A percentile compares a stretch with the other conserved stretches of the same genome.
Evolutionary conservation across 106 monocot genomes (phyloP).

Genomic region (Dendrobium chrysotoxum): DNA sequence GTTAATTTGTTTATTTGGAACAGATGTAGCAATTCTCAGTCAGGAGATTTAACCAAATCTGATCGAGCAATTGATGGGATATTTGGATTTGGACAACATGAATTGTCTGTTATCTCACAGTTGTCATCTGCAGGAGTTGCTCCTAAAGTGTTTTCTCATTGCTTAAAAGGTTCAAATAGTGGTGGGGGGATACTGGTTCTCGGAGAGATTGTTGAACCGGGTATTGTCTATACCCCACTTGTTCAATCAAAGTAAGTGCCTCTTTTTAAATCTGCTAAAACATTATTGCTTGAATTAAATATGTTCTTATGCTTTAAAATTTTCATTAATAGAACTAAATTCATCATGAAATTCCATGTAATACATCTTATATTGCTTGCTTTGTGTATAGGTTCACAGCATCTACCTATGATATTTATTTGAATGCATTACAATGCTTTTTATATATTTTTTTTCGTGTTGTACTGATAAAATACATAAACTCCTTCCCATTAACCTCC

Average conservation of each 20-base stretch:
- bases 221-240: conserved; percentile 88
- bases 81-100: conserved; percentile 93
- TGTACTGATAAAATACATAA: not conserved
- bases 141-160: conserved; percentile 93
- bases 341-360: no score
- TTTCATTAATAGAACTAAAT: not conserved
- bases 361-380: no score
- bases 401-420: no score
- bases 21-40: conserved; percentile 90
- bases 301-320: not conserved
- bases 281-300: not conserved
- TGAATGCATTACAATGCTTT: not conserved
- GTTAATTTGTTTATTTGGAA: conserved; percentile 13
- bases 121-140: conserved; percentile 61
- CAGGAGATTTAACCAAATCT: conserved; percentile 77
- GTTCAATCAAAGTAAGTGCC: conserved; percentile 81
- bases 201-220: conserved; percentile 82
- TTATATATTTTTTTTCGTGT: not conserved
- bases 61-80: conserved; percentile 95
- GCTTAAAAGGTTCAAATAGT: conserved; percentile 73
- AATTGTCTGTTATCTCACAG: conserved; percentile 82
- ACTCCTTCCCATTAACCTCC: not conserved
- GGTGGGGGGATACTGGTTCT: conserved; percentile 95
- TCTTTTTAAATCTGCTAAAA: not conserved
- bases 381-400: not conserved